Conservation (phyloP, 352 stramenopile species). For the Phytophthora idaei region DNA sequence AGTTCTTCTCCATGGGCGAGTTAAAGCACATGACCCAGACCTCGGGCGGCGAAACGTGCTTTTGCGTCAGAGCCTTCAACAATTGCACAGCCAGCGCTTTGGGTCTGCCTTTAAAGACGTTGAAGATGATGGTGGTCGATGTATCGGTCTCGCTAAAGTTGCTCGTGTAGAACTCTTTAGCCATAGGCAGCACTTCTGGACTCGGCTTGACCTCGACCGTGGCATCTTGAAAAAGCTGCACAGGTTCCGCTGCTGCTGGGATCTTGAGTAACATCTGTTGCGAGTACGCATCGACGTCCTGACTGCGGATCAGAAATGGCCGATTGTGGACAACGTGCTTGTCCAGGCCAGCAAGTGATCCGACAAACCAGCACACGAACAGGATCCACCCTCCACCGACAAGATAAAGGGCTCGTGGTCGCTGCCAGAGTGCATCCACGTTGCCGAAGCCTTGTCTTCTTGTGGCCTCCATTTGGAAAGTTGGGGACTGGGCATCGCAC, state of each 20-base stretch:
- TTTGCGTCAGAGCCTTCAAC: conserved; percentile 37
- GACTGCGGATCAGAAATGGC: conserved; percentile 17
- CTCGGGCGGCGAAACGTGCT: conserved; percentile 42
- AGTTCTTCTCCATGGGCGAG: conserved; percentile 49
- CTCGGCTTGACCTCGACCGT: conserved; percentile 28
- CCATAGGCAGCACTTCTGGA: conserved; percentile 43
- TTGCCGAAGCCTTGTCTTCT: conserved; percentile 8
- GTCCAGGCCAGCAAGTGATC: conserved; percentile 21
- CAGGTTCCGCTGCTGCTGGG: conserved; percentile 14
- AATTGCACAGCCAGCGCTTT: conserved; percentile 55
- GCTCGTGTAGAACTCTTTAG: conserved; percentile 53
- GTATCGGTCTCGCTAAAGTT: conserved; percentile 39
- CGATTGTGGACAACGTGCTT: conserved; percentile 15
- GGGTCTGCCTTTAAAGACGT: conserved; percentile 62
- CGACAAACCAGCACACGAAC: conserved; percentile 38
- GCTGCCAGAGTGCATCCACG: conserved; percentile 8
- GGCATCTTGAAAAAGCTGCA: conserved; percentile 5
- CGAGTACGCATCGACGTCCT: conserved; percentile 13
- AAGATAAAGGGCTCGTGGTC: conserved; percentile 25
- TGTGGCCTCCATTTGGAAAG: conserved; percentile 21
- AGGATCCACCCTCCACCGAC: conserved; percentile 33
- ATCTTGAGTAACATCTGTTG: conserved; percentile 34
- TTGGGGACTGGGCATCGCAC: conserved; percentile 14
- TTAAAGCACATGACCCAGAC: conserved; percentile 78
- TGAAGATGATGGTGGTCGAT: conserved; percentile 79